Evolutionary conservation across 148 eudicot species (phyloP), one percentile per base, ranked within the genome.

Genomic region (Spergularia marina): DNA sequence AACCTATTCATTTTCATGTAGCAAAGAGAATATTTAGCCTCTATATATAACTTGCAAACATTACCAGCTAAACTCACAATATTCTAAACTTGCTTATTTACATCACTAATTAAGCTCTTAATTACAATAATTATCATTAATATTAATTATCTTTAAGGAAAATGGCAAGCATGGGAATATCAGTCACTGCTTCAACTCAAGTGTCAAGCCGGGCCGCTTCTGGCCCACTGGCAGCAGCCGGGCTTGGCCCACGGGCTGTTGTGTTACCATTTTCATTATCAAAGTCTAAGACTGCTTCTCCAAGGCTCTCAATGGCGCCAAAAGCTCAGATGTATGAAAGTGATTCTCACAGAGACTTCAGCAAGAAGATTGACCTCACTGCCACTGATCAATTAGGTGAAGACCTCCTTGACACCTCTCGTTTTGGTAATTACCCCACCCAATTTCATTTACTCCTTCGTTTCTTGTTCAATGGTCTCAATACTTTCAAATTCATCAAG

Each of bases 281-380:
- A 40, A 12, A 70, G 18, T 15, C 66, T 17, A 66, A 57, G 39
- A 17, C 4, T 47, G 39, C 49, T 58, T 3, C 75, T 18, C 14
- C 34, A 63, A 52, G 64, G 76, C 68, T 44, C 78, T 36, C 18
- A 68, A 1, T 76, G 63, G 41, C 58, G 7, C 76, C 79, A 17
- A 84, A 81, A 82, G 87, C 92, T 69, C 89, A 84, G 64, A 30
- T 56, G 5, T 41, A 56, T 20, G 64, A 57, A 21, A 60, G 65
- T 66, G 65, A 47, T 56, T 83, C 72, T 3, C 63, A 53, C 17
- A 78, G 70, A 4, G 72, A 16, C 51, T 11, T 12, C 7, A 63
- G 49, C 49, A 44, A 44, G 49, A 44, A 61, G 47, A 68, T 51
- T 49, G 41, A 73, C 36, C 55, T 5, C 67, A 41, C 14, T 2